Base-by-base conservation (phyloP, 2,329 filamentous ascomycete species). In the Gliomastix tumulicola region DNA sequence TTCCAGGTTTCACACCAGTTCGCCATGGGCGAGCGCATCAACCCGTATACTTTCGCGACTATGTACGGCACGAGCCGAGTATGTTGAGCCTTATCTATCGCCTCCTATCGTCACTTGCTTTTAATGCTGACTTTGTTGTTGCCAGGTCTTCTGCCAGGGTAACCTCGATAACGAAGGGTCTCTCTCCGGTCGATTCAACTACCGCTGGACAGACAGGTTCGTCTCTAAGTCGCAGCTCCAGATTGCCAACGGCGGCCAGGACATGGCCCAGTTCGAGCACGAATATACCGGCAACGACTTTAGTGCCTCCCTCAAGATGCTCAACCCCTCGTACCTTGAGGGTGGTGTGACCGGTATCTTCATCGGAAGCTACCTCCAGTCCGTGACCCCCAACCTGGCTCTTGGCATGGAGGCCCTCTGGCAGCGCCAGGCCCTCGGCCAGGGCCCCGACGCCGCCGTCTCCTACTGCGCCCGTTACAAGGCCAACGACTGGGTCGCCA, bases 1-100 rank as follows among this genome's bases (percentile, higher is more conserved):
- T 98, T 98, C 74, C 90, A 97, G 67, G 85, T 96, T 51, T 96
- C 90, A 47, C 92, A 98, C 69, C 87, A 92, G 51, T 92, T 98
- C 62, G 84, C 90, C 38, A 87, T 96, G 78, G 90, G 92, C 51
- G 88, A 95, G 65, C 81, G 84, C 49, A 73, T 94, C 61, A 89
- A 89, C 59, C 92, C 92, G 25, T 98, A 98, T 66, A 88, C 87
- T 38, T 95, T 97, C 66, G 87, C 88, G 49, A 87, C 86, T 46
- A 79, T 98, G 56, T 96, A 92, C 60, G 92, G 92, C 50, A 95
- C 86, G 48, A 84, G 84, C 64, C 90, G 88, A 74, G 90, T 96
- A 65, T 42, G 49, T 34, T 39, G n/a, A n/a, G n/a, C n/a, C n/a
- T n/a, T n/a, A n/a, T n/a, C n/a, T n/a, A n/a, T n/a, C n/a, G n/a